Percentiles rank a stretch among this genome's conserved stretches.
phyloP scores from a whole-genome alignment of 129 eudicot species.

The Escallonia rubra region DNA sequence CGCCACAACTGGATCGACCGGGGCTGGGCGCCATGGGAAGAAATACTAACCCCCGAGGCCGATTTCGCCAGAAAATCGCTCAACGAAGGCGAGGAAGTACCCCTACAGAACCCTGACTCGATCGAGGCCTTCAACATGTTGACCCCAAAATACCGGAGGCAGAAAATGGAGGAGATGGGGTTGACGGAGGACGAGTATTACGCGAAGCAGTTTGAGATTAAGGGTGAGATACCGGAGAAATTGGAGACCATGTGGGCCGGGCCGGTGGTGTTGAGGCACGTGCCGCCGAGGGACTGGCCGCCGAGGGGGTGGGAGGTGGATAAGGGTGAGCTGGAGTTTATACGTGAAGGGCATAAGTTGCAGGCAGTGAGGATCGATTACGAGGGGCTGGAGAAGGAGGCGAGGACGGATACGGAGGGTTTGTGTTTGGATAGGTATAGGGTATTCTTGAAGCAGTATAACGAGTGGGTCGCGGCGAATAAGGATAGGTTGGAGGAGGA shows the following conservation, averaged over 20 bases:
- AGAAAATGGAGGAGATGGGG: slow-evolving; percentile 74
- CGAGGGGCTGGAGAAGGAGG: slow-evolving; percentile 42
- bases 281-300: slow-evolving; percentile 98
- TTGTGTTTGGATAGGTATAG: slow-evolving; percentile 92
- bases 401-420: slow-evolving; percentile 36
- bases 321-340: slow-evolving; percentile 74
- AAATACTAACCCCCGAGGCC: slow-evolving; percentile 84
- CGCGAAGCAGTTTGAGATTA: slow-evolving; percentile 84
- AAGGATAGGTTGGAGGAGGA: slow-evolving; percentile 85
- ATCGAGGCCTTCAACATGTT: slow-evolving; percentile 90
- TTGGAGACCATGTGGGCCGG: slow-evolving; percentile 67
- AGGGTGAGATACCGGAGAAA: slow-evolving; percentile 72
- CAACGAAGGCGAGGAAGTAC: slow-evolving; percentile 89
- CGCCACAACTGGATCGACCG: slow-evolving; percentile 84
- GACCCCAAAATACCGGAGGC: slow-evolving; percentile 63
- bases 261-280: slow-evolving; percentile 71
- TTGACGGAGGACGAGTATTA: slow-evolving; percentile 74
- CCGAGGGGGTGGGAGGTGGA: slow-evolving; percentile 97
- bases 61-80: slow-evolving; percentile 75
- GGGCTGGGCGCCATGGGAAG: slow-evolving; percentile 99
- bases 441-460: slow-evolving; percentile 87
- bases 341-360: slow-evolving; percentile 74
- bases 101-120: slow-evolving; percentile 62
- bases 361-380: slow-evolving; percentile 40
- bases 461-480: slow-evolving; percentile 78